Percentiles rank a stretch among this genome's conserved stretches.
Conservation (phyloP, 2,329 filamentous ascomycete species). For the Monosporascus sp. region DNA sequence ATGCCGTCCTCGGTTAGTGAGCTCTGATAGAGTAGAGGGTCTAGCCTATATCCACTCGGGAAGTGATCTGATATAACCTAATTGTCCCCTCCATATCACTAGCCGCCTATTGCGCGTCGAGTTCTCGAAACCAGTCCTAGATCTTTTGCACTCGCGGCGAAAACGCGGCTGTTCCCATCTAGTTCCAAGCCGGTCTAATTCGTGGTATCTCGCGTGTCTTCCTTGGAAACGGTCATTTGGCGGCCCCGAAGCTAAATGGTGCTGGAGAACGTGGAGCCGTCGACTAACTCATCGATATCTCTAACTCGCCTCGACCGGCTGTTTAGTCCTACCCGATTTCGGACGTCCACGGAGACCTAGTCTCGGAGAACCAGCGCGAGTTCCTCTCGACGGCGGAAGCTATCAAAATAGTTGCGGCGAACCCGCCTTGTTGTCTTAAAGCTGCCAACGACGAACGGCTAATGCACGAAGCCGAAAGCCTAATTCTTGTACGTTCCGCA, state of each 20-base stretch:
- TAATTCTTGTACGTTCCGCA: not conserved
- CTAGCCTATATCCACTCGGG: slow-evolving; percentile 1
- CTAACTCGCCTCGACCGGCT: not conserved
- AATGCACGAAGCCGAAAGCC: not conserved
- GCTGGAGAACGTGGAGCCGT: not conserved
- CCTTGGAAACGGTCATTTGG: not conserved
- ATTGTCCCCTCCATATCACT: not conserved
- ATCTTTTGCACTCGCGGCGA: not conserved
- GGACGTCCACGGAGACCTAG: not conserved
- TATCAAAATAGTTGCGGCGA: not conserved
- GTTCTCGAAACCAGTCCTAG: not conserved
- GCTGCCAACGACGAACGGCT: not conserved
- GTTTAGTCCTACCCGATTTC: not conserved
- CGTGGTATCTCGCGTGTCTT: not conserved
- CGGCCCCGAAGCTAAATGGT: not conserved
- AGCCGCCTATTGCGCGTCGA: not conserved
- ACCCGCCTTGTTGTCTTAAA: not conserved
- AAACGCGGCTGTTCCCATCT: not conserved
- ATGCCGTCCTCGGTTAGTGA: slow-evolving; percentile 12
- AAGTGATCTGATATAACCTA: not conserved
- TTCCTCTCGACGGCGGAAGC: not conserved
- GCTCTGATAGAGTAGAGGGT: not conserved
- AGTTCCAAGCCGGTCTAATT: not conserved
- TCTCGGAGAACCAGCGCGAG: not conserved
- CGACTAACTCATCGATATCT: not conserved